Base-by-base conservation (phyloP, 176 grass and related monocot species). In the Saccharum spontaneum region DNA sequence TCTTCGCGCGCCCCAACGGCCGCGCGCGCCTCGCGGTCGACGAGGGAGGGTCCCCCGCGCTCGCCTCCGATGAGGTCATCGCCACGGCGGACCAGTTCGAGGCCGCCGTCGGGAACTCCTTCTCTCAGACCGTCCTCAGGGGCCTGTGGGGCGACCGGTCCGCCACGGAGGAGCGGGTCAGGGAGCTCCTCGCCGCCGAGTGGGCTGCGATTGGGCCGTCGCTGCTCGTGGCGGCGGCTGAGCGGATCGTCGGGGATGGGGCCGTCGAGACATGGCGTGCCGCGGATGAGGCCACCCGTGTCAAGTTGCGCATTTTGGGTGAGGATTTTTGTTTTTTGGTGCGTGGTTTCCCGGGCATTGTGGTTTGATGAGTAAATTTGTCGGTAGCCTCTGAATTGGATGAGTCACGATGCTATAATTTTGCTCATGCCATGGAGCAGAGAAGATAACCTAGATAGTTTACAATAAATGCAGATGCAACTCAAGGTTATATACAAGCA, bases 181-280 rank as follows among this genome's bases (percentile, higher is more conserved):
- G 48, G 79, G 79, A 83, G 33, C 75, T 86, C 79, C 72, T 92
- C 48, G 67, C 13, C 7, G 59, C 61, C 10, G 83, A 92, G 50
- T 86, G 86, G 86, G 69, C 61, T 8, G 69, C 73, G 9, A 61
- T 92, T 54, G 90, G 69, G 2, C 90, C 67, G 13, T 88, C 90
- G 10, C 43, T 17, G 78, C 69, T 92, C 48, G 90, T 80, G 61
- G 6, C 15, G 39, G 83, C 61, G n/a, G 86, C 83, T 2, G 50
- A 83, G 79, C 74, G 34, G 68, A 79, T 92, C 33, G 75, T 75
- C 4, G 87, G 90, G 50, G 74, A 89, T 16, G 77, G 43, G 0
- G 78, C 85, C 8, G 7, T 67, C 12, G 73, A 82, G 72, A 67
- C 66, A 7, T 91, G 90, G 86, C 74, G 69, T 10, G 24, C 14